Base-by-base conservation (phyloP, 176 grass and related monocot species). In the Rhynchospora pubera region DNA sequence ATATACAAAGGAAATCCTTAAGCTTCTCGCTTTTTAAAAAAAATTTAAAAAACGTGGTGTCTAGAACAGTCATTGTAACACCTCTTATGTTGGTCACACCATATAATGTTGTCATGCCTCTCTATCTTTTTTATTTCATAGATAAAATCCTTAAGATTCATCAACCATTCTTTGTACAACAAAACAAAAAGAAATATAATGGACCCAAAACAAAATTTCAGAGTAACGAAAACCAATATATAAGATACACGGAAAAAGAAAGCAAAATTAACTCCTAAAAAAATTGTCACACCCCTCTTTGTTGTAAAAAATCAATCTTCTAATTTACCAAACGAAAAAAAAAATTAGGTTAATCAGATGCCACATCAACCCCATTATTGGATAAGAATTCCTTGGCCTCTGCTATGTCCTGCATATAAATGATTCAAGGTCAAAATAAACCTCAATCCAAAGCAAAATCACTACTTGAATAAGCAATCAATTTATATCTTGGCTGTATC, bases 331-430 rank as follows among this genome's bases (percentile, higher is more conserved):
- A 79, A 57, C 23, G 22, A 28, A 62, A n/a, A 67, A 16, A 13
- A n/a, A 80, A n/a, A 62, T 44, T 52, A 30, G 44, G 19, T 94
- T 81, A 90, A 82, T 92, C 84, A 62, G 90, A 88, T 64, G 62
- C 60, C 23, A 90, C 84, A 46, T 95, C 90, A 78, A 95, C 90
- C 28, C 88, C 90, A 4, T 83, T 95, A 46, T 88, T 90, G 52
- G 58, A 63, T 83, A 95, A 65, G 84, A 92, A 95, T n/a, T 90
- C 93, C 65, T 89, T 92, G 19, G 93, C 90, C 68, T 95, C 93
- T n/a, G 55, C 79, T 60, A 95, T 92, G 62, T 95, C 93, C 93
- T 92, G 84, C 72, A 87, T 24, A 69, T 24, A 69, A 64, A 86
- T 52, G 47, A 52, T 28, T 21, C 46, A 74, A 53, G 14, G 14